phyloP scores from a whole-genome alignment of 2,329 filamentous ascomycete genomes.

The Colletotrichum aenigma region DNA sequence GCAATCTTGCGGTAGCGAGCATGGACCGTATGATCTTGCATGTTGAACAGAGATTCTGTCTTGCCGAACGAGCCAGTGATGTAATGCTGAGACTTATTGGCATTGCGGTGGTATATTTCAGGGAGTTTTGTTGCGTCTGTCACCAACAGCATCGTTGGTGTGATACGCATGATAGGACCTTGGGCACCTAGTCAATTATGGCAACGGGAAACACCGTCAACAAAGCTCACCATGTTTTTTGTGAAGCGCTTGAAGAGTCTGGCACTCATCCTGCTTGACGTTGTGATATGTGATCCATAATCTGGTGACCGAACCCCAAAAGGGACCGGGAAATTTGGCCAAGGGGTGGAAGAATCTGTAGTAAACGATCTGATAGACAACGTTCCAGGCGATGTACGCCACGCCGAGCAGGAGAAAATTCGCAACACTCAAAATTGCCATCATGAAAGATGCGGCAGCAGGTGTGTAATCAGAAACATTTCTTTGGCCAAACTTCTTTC shows the following conservation, averaged over 20 bases:
- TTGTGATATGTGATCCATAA: slow-evolving; percentile 60
- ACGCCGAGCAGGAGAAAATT: slow-evolving; percentile 37
- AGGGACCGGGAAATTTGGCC: slow-evolving; percentile 56
- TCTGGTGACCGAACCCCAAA: slow-evolving; percentile 57
- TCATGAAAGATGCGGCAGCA: slow-evolving; percentile 21
- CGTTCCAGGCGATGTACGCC: slow-evolving; percentile 27
- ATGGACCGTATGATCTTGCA: slow-evolving; percentile 56
- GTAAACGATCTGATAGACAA: slow-evolving; percentile 51
- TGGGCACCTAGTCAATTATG: neutral
- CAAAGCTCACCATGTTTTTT: slow-evolving; percentile 48
- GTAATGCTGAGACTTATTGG: slow-evolving; percentile 63
- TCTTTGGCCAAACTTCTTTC: neutral
- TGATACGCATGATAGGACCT: slow-evolving; percentile 58
- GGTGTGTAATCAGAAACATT: neutral
- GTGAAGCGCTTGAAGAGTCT: slow-evolving; percentile 44
- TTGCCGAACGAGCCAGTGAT: slow-evolving; percentile 62
- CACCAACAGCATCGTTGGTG: slow-evolving; percentile 57
- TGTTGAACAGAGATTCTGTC: slow-evolving; percentile 61
- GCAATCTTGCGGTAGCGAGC: slow-evolving; percentile 57
- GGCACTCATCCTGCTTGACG: slow-evolving; percentile 47
- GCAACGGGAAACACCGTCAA: neutral
- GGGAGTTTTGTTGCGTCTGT: slow-evolving; percentile 59
- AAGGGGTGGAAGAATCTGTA: slow-evolving; percentile 58
- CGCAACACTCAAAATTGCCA: slow-evolving; percentile 38
- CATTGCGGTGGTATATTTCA: slow-evolving; percentile 58